Evolutionary conservation across 2,329 filamentous ascomycete species (phyloP), one percentile per base, ranked within the genome.

Genomic region (Penicillium olsonii): DNA sequence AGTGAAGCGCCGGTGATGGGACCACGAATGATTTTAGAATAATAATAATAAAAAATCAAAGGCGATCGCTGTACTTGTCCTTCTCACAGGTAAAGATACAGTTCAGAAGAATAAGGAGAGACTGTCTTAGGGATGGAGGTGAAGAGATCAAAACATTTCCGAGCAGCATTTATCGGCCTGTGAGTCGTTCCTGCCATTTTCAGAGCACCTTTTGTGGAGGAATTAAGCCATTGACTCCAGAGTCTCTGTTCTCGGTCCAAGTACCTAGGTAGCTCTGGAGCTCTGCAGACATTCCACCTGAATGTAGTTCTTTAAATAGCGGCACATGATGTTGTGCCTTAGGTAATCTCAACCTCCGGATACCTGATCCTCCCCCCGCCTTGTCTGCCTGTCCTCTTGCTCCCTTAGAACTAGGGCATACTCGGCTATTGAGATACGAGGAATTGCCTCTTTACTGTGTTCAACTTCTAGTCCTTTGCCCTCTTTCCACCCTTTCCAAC

Each of bases 341-440:
- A 57, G 35, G 54, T 62, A 56, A 62, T 49, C 47, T 19, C 35
- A 39, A 39, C 47, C 47, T 45, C 42, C 47, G 47, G 46, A 43
- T 42, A 43, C 47, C 38, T 35, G 33, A 51, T 45, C 19, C 43
- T 39, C 53, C 57, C 59, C 59, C 59, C 59, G 59, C 59, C 59
- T 62, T 59, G 54, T 55, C 57, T 60, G 58, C 58, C 58, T 62
- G 53, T 57, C 56, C 58, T 62, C 57, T 53, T 40, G 37, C 42
- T 45, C 31, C 42, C 38, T 47, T 42, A 24, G 45, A 50, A 34
- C 29, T 19, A 47, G 26, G 37, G 42, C 20, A 15, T 31, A 41
- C 37, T 42, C 43, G 29, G 43, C 37, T 43, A 48, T 52, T 52
- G 49, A 43, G 6, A 46, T 43, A 37, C 17, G n/a, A 29, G 27